These are phyloP conservation scores for Henningerozyma blattae DNA, from an alignment of 805 yeast genomes.

Conservation along the genomic window DNA sequence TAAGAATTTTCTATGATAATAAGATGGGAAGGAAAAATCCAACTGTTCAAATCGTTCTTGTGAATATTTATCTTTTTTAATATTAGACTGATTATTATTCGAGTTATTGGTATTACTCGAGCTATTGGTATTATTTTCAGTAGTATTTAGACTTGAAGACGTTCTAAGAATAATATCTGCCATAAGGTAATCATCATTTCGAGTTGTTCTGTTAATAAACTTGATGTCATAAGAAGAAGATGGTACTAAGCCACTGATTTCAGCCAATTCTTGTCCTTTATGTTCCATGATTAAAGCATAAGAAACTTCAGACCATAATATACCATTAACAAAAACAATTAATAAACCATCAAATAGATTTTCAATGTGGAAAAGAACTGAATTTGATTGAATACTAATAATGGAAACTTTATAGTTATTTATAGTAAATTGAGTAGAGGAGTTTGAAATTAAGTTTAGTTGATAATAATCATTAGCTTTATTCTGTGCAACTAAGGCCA, in stretches of 20 bases:
- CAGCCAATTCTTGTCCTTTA: constrained; percentile 37
- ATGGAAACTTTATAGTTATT: constrained; percentile 29
- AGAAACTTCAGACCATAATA: constrained; percentile 56
- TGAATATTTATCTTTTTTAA: constrained; percentile 1
- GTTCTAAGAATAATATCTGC: constrained; percentile 31
- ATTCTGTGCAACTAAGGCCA: constrained; percentile 27
- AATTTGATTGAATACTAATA: constrained; percentile 39
- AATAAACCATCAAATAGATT: constrained; percentile 32
- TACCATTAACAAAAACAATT: constrained; percentile 46
- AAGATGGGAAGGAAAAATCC: constrained; percentile 25
- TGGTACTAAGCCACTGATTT: constrained; percentile 55
- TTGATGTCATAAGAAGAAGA: constrained; percentile 50
- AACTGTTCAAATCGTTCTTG: constrained; percentile 10
- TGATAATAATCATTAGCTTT: constrained; percentile 21
- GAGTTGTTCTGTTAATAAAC: constrained; percentile 27
- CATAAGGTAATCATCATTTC: constrained; percentile 24
- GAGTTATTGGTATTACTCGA: background rate
- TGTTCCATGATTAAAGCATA: constrained; percentile 30
- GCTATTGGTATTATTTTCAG: background rate
- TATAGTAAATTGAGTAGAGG: too few relatives aligned
- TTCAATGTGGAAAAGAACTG: constrained; percentile 38
- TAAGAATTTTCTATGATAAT: constrained; percentile 28
- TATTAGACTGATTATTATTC: background rate
- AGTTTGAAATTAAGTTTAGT: constrained; percentile 16
- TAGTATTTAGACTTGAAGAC: constrained; percentile 6